These are phyloP conservation scores for Maudiozyma saulgeensis DNA, from an alignment of 805 yeast genomes.

Conservation along the genomic window DNA sequence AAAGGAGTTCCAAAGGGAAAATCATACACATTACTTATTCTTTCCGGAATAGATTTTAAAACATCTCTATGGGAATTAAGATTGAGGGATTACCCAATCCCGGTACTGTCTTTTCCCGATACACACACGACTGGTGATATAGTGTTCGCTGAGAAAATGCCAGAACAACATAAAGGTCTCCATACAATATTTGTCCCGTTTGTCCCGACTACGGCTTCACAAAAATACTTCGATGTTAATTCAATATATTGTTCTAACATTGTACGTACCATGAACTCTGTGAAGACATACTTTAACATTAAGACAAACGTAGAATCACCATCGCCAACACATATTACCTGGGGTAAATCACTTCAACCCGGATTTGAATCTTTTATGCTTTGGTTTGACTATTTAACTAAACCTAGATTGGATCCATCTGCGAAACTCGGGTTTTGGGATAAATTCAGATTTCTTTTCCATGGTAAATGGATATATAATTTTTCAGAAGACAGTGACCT, in stretches of 20 bases:
- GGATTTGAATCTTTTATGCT: constrained; percentile 52
- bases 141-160: constrained; percentile 49
- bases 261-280: constrained; percentile 54
- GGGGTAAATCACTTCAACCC: constrained; percentile 58
- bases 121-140: constrained; percentile 38
- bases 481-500: constrained; percentile 40
- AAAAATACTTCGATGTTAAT: constrained; percentile 30
- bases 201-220: constrained; percentile 38
- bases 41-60: constrained; percentile 37
- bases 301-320: constrained; percentile 37
- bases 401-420: constrained; percentile 61
- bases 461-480: constrained; percentile 42
- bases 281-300: constrained; percentile 46
- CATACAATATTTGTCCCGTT: constrained; percentile 48
- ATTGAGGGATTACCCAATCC: constrained; percentile 48
- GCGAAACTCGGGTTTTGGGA: constrained; percentile 66
- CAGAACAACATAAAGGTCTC: constrained; percentile 32
- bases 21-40: constrained; percentile 46
- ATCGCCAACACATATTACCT: constrained; percentile 43
- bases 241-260: constrained; percentile 49
- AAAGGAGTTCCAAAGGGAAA: constrained; percentile 45
- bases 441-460: constrained; percentile 45
- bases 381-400: constrained; percentile 57
- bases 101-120: constrained; percentile 41
- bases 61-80: constrained; percentile 37